Base-by-base conservation (phyloP, 257 asterid genomes). In the Linderniella brevidens region DNA sequence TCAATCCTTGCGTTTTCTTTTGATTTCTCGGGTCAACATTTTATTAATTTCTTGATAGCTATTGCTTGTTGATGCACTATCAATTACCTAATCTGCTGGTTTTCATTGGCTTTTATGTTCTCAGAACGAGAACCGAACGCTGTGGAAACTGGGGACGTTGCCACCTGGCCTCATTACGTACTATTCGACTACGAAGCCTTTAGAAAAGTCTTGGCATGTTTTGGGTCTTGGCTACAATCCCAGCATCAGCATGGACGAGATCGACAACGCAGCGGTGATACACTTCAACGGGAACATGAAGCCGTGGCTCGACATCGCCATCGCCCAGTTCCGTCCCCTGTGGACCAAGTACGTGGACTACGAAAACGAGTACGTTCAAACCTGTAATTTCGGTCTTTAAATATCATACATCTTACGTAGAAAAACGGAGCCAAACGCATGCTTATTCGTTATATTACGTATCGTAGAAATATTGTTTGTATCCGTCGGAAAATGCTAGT, bases 291-390 rank as follows among this genome's bases (percentile, higher is more conserved):
- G 32, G 3, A 25, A 25, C 6, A 25, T 25, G 32, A 25, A 25
- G 32, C 32, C 32, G 6, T 25, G 48, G 48, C 48, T 43, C 16
- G 48, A 43, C 48, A 43, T 43, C 3, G 48, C 48, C 17, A 43
- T 43, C 17, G 11, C 48, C 3, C 48, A 43, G 48, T 43, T 43
- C 48, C 48, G 48, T 16, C 16, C 18, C 9, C 48, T 43, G 16
- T 43, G 48, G 48, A 43, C 48, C 1, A 43, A 43, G 48, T 43
- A 12, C 48, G 48, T 43, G 17, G 48, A 43, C 48, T 43, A 43
- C 17, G 48, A 43, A 16, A 43, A 43, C 17, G 48, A 43, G 48
- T 43, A 43, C 19, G 48, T 43, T 1, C 48, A 43, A 16, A 18
- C 48, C 17, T 43, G 48, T 18, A 43, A 43, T 17, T 43, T 43